A percentile compares a stretch with the other conserved stretches of the same genome.
These are phyloP conservation scores for Colletotrichum sp. DNA, from an alignment of 2,329 filamentous ascomycete species.

Conservation along the genomic window DNA sequence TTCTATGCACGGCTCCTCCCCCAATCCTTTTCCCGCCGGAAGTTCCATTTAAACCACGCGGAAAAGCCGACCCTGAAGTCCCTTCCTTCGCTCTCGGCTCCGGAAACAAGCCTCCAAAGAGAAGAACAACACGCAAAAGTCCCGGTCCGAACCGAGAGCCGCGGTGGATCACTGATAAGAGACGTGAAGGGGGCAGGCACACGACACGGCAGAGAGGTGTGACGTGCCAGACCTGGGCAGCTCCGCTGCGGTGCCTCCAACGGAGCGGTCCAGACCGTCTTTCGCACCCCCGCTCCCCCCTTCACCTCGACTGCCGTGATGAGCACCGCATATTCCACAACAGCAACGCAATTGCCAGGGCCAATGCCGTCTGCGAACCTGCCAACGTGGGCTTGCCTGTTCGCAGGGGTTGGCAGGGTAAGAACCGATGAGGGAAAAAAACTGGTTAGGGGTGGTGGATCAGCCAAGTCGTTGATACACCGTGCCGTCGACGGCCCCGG, in stretches of 20 bases:
- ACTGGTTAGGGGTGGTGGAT: not conserved
- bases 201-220: not conserved
- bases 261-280: not conserved
- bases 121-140: not conserved
- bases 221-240: not conserved
- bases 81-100: not conserved
- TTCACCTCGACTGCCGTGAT: not conserved
- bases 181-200: not conserved
- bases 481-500: not conserved
- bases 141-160: not conserved
- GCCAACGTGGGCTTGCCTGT: not conserved
- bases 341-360: not conserved
- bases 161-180: not conserved
- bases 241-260: not conserved
- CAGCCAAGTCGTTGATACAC: not conserved
- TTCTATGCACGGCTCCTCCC: not conserved
- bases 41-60: not conserved
- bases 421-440: not conserved
- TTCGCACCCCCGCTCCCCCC: not conserved
- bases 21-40: not conserved
- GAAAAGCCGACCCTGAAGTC: not conserved
- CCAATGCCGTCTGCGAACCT: not conserved
- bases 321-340: not conserved
- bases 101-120: not conserved
- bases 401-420: not conserved